These are phyloP conservation scores for Terana coerulea DNA, from an alignment of 768 basidiomycete genomes.

Conservation along the genomic window DNA sequence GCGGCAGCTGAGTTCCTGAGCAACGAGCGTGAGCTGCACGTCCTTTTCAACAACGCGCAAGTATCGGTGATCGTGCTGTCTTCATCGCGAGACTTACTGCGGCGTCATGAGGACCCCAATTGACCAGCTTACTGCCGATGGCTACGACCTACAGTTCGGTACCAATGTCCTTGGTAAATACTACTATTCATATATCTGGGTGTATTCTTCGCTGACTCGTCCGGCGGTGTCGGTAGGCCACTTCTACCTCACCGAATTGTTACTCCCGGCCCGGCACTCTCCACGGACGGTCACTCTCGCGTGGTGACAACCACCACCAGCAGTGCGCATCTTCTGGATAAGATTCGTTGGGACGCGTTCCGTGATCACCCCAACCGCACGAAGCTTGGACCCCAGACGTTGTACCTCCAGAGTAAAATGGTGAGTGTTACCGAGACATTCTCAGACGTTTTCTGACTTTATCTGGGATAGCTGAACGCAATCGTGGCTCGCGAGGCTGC, in stretches of 20 bases:
- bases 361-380: constrained; percentile 23
- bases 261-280: constrained; percentile 42
- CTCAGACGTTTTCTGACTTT: not conserved
- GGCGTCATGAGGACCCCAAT: constrained; percentile 46
- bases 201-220: not conserved
- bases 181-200: constrained; percentile 3
- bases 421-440: constrained; percentile 26
- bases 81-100: constrained; percentile 9
- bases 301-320: constrained; percentile 46
- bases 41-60: constrained; percentile 53
- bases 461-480: constrained; percentile 35
- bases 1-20: constrained; percentile 40
- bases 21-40: constrained; percentile 43
- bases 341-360: constrained; percentile 32
- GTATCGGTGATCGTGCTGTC: constrained; percentile 14
- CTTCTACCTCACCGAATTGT: constrained; percentile 50
- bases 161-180: constrained; percentile 48
- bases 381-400: constrained; percentile 9
- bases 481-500: constrained; percentile 44
- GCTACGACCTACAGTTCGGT: constrained; percentile 53
- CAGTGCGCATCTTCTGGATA: constrained; percentile 27
- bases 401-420: constrained; percentile 41
- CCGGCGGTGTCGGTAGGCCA: constrained; percentile 38
- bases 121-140: constrained; percentile 38
- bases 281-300: constrained; percentile 41